Evolutionary conservation across 345 rosid genomes (phyloP), one percentile per base, ranked within the genome.

Genomic region (Camelina hispida): DNA sequence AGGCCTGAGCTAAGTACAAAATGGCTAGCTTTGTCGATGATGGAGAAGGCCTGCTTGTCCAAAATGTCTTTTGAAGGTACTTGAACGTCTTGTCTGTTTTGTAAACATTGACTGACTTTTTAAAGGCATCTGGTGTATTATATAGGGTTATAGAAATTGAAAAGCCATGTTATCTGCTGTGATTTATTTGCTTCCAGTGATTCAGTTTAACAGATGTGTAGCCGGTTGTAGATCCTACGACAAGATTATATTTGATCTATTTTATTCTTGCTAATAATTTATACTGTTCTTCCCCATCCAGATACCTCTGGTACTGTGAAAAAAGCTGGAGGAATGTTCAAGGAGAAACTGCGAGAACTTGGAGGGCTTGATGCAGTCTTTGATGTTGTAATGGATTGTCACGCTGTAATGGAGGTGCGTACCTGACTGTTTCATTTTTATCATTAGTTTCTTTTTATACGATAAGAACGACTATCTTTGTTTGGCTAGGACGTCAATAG

Each of bases 331-430:
- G 89, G 96, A 23, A 85, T 81, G 79, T 90, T 91, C 66, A 94
- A 91, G 86, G 97, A 94, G 79, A 94, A 84, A 81, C 75, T 92
- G 35, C 80, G 98, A 68, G 93, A 91, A 81, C 69, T 75, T 46
- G 95, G 97, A 74, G 98, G 97, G 68, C 93, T 94, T 68, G 96
- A 90, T 86, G 89, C 91, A 22, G 96, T 94, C 68, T 81, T 90
- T 70, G 97, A 92, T 54, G 91, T 90, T 70, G 84, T 85, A 57
- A 71, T 82, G 84, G 84, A 85, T 66, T 90, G 98, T 66, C 88
- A 89, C 67, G 73, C 88, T 70, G 80, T 82, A 66, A 79, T 91
- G 85, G 93, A 94, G 98, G 98, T 91, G 84, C 75, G 96, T 82
- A 74, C 83, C 77, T 60, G 48, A 43, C 10, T 68, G 55, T 56